Base-by-base conservation (phyloP, 2,329 filamentous ascomycete genomes). In the Allantophomopsis lycopodina region DNA sequence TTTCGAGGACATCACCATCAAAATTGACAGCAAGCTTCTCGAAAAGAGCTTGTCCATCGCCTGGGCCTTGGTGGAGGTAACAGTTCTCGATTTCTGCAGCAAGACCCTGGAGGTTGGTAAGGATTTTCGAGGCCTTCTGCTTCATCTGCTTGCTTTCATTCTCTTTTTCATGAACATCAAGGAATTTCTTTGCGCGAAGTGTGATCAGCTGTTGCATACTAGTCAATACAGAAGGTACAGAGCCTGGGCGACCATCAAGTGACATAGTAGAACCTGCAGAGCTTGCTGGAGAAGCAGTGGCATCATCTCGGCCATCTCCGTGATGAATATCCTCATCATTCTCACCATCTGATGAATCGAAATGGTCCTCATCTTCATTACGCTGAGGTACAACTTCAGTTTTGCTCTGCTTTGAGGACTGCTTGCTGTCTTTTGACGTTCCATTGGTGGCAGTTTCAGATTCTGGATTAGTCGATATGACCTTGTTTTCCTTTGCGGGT, bases 1-100 rank as follows among this genome's bases (percentile, higher is more conserved):
- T 94, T 54, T 94, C 83, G 40, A 94, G 61, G 1, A 91, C 81
- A 59, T 95, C 84, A 0, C 81, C 79, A 51, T 93, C 82, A 50
- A 98, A 98, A 54, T 91, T 88, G 3, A 73, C 71, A 1, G 87
- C 85, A 42, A 98, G 64, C 38, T 71, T 75, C 23, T 69, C 65
- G 60, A 96, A 96, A 1, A 94, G 65, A 2, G 69, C 63, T 23
- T 69, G 64, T 10, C 83, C 85, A 32, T 72, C 66, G 5, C 61
- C 61, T 1, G 68, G 57, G 1, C 65, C 67, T 34, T 68, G 66
- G 32, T 65, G 63, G 11, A 79, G 62, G 55, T 89, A 94, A 54
- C 80, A 86, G 1, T 60, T 55, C 46, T 81, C 75, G 31, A 95
- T 79, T 15, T 89, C 75, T 2, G 65, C 62, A 2, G 85, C 83